Percentiles rank a stretch among this genome's conserved stretches.
Conservation (phyloP, 257 asterid genomes). For the Nicotiana tabacum region DNA sequence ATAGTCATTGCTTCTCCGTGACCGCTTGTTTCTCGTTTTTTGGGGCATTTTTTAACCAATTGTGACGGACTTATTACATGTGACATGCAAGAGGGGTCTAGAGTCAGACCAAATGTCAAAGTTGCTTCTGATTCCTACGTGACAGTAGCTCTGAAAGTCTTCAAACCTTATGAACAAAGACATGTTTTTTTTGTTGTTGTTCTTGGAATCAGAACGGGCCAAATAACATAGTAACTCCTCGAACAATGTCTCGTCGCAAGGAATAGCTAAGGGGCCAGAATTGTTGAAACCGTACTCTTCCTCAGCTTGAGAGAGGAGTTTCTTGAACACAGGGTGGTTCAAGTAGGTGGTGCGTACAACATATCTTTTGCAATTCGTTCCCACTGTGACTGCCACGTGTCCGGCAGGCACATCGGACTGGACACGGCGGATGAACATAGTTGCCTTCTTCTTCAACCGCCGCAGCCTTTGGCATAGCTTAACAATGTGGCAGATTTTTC, state of each 20-base stretch:
- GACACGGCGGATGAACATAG: slow-evolving; percentile 17
- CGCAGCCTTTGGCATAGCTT: slow-evolving; percentile 41
- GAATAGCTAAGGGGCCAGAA: slow-evolving; percentile 48
- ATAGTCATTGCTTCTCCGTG: too few relatives aligned
- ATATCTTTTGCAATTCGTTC: slow-evolving; percentile 28
- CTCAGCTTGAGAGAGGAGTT: slow-evolving; percentile 43
- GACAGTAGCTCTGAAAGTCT: slow-evolving; percentile 32
- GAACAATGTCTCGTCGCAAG: slow-evolving; percentile 49
- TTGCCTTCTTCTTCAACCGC: slow-evolving; percentile 45
- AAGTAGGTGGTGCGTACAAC: slow-evolving; percentile 41
- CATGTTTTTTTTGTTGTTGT: neutral
- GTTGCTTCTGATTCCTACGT: slow-evolving; percentile 20
- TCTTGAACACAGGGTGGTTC: slow-evolving; percentile 48
- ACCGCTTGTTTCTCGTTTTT: too few relatives aligned
- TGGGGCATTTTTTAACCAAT: neutral
- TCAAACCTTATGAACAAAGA: slow-evolving; percentile 16
- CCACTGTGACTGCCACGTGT: slow-evolving; percentile 45
- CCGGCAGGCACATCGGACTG: slow-evolving; percentile 45
- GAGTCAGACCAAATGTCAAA: slow-evolving; percentile 27
- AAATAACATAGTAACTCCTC: slow-evolving; percentile 36
- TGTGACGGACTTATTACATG: slow-evolving; percentile 18
- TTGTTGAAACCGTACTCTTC: slow-evolving; percentile 52
- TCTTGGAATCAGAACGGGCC: slow-evolving; percentile 25
- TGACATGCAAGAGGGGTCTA: slow-evolving; percentile 18
- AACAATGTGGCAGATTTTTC: slow-evolving; percentile 41